These are phyloP conservation scores for Micractinium sp. DNA, from an alignment of 139 green algal genomes.

Conservation along the genomic window DNA sequence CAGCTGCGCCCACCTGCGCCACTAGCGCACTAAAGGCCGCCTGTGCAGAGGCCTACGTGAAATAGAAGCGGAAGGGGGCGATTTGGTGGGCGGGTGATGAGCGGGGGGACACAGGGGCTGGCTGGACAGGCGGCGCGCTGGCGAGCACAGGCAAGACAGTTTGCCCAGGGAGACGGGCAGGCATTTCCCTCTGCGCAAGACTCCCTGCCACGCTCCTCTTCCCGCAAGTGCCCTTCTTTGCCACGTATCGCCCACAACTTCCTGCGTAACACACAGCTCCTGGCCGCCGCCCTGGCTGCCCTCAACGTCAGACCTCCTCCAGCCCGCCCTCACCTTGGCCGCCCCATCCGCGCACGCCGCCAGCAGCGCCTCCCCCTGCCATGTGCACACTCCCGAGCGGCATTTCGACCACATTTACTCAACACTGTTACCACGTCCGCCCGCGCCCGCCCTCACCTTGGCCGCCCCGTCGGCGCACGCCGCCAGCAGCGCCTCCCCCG, in stretches of 20 bases:
- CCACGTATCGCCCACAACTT: too few species aligned
- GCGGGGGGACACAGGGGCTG: neutral
- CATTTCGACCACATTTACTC: too few species aligned
- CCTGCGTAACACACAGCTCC: neutral
- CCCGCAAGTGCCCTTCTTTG: too few species aligned
- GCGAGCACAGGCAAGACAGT: neutral
- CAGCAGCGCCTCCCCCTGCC: neutral
- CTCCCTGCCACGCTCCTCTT: too few species aligned
- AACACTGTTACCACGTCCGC: too few species aligned
- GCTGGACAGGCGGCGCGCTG: neutral
- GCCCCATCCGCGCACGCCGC: neutral
- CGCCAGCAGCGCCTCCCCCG: slow-evolving; percentile 32
- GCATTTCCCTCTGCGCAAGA: too few species aligned
- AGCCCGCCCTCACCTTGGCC: neutral
- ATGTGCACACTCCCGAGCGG: neutral
- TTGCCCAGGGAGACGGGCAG: too few species aligned
- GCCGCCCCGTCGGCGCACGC: neutral
- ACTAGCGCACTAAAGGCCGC: slow-evolving; percentile 30
- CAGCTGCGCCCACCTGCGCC: slow-evolving; percentile 33
- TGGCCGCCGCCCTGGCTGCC: too few species aligned
- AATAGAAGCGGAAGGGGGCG: neutral
- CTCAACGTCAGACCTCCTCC: too few species aligned
- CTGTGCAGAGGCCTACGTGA: slow-evolving; percentile 7
- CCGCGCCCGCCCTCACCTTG: too few species aligned
- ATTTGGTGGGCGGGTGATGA: too few species aligned